phyloP scores from a whole-genome alignment of 805 yeast genomes.

The Lipomyces sp. region DNA sequence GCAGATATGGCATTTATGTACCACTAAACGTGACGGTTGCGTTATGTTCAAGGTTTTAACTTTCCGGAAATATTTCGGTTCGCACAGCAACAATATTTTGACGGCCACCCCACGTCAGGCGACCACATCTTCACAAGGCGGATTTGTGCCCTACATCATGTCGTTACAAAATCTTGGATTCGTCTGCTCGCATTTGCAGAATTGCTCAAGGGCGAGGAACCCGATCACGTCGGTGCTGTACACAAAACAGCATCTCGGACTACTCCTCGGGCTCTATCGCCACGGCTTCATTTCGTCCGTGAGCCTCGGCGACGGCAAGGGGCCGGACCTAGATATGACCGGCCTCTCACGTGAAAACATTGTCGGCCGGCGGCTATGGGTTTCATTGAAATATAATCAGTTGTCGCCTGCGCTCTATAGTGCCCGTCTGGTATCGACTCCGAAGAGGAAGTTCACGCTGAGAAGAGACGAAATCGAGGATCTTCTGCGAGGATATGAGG shows the following conservation, averaged over 20 bases:
- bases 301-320: conserved; percentile 76
- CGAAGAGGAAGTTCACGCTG: conserved; percentile 71
- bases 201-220: conserved; percentile 71
- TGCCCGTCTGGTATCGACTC: conserved; percentile 74
- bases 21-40: too few relatives aligned
- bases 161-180: conserved; percentile 50
- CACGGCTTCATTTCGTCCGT: conserved; percentile 86
- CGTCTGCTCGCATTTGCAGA: conserved; percentile 84
- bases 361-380: conserved; percentile 82
- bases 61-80: too few relatives aligned
- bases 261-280: conserved; percentile 79
- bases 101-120: too few relatives aligned
- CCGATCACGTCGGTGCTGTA: conserved; percentile 79
- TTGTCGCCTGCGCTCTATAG: conserved; percentile 71
- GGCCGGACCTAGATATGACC: conserved; percentile 64
- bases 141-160: conserved; percentile 8
- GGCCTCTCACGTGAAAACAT: conserved; percentile 69
- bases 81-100: too few relatives aligned
- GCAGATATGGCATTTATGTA: too few relatives aligned
- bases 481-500: conserved; percentile 70
- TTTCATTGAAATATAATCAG: conserved; percentile 83
- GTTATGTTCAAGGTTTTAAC: too few relatives aligned
- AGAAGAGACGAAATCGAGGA: conserved; percentile 61
- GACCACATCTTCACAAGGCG: too few relatives aligned
- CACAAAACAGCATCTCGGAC: conserved; percentile 74